Evolutionary conservation across 2,329 filamentous ascomycete species (phyloP).

Genomic region (Aureobasidium lini): DNA sequence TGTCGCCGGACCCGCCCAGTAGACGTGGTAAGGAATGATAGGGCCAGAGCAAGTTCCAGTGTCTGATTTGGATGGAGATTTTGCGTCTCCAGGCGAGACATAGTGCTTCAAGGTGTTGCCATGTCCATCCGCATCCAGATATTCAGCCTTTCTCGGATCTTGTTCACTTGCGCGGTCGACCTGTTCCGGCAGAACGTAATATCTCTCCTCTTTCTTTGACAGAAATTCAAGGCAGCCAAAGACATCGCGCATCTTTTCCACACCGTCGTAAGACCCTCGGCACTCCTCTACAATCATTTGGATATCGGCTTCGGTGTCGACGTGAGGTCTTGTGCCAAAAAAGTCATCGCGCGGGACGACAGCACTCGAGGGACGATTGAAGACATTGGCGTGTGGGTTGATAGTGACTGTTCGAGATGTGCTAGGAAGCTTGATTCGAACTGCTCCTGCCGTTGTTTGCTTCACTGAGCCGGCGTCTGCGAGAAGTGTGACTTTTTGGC

Average conservation of each 20-base stretch:
- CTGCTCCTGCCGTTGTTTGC: slow-evolving; percentile 30
- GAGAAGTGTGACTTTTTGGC: slow-evolving; percentile 35
- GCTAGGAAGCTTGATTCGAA: slow-evolving; percentile 37
- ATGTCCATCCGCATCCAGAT: slow-evolving; percentile 35
- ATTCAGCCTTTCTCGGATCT: slow-evolving; percentile 37
- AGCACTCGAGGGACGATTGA: slow-evolving; percentile 45
- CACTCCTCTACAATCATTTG: slow-evolving; percentile 46
- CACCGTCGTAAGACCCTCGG: slow-evolving; percentile 43
- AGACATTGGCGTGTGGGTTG: slow-evolving; percentile 47
- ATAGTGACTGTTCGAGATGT: slow-evolving; percentile 38
- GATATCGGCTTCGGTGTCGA: slow-evolving; percentile 48
- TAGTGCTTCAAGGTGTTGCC: slow-evolving; percentile 33
- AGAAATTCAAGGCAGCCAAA: slow-evolving; percentile 47
- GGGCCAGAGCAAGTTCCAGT: slow-evolving; percentile 47
- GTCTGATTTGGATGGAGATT: slow-evolving; percentile 31
- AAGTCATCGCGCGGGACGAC: slow-evolving; percentile 46
- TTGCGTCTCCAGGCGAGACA: slow-evolving; percentile 29
- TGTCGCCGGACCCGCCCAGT: slow-evolving; percentile 51
- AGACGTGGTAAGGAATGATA: slow-evolving; percentile 49
- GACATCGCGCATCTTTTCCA: slow-evolving; percentile 50
- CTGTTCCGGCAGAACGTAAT: slow-evolving; percentile 41
- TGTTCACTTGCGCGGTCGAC: slow-evolving; percentile 34
- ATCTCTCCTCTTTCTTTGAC: slow-evolving; percentile 41
- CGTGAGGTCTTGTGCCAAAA: slow-evolving; percentile 42
- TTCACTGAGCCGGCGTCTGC: slow-evolving; percentile 33